Evolutionary conservation across 768 basidiomycete species (phyloP).

Genomic region (Boletus bicolor): DNA sequence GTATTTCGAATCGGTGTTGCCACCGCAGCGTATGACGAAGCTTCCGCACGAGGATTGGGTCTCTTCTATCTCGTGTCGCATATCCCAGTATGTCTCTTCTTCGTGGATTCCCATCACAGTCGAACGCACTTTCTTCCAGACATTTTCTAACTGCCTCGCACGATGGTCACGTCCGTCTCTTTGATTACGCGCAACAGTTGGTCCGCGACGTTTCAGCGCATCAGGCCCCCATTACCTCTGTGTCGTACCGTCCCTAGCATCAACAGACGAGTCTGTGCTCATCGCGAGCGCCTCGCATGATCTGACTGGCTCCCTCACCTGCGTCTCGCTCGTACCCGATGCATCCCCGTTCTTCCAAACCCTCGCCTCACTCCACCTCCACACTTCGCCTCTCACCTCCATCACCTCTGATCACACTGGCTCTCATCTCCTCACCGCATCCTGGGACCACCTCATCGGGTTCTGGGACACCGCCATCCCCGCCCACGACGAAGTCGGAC

Average conservation of each 20-base stretch:
- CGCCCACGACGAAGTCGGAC: slow-evolving; percentile 36
- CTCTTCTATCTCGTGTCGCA: slow-evolving; percentile 31
- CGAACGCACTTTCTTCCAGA: slow-evolving; percentile 33
- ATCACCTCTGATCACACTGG: slow-evolving; percentile 54
- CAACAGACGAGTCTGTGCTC: slow-evolving; percentile 35
- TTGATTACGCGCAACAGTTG: slow-evolving; percentile 40
- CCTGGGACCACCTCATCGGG: slow-evolving; percentile 85
- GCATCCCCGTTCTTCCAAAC: slow-evolving; percentile 17
- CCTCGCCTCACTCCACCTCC: slow-evolving; percentile 72
- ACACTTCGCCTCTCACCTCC: slow-evolving; percentile 69
- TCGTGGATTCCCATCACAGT: no score
- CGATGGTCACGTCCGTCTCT: slow-evolving; percentile 70
- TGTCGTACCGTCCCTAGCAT: no score
- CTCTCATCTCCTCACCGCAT: slow-evolving; percentile 70
- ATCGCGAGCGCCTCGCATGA: slow-evolving; percentile 77
- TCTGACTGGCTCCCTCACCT: slow-evolving; percentile 37
- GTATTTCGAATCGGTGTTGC: slow-evolving; percentile 86
- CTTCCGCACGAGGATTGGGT: slow-evolving; percentile 95
- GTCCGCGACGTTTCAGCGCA: slow-evolving; percentile 42
- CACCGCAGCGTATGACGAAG: slow-evolving; percentile 76
- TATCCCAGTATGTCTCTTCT: no score
- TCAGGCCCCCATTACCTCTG: slow-evolving; percentile 58
- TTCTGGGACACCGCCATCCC: slow-evolving; percentile 73
- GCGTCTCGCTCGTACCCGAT: slow-evolving; percentile 8
- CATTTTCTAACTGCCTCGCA: slow-evolving; percentile 77